Conservation (phyloP, 306 rosid genomes). For the Myrica gale region DNA sequence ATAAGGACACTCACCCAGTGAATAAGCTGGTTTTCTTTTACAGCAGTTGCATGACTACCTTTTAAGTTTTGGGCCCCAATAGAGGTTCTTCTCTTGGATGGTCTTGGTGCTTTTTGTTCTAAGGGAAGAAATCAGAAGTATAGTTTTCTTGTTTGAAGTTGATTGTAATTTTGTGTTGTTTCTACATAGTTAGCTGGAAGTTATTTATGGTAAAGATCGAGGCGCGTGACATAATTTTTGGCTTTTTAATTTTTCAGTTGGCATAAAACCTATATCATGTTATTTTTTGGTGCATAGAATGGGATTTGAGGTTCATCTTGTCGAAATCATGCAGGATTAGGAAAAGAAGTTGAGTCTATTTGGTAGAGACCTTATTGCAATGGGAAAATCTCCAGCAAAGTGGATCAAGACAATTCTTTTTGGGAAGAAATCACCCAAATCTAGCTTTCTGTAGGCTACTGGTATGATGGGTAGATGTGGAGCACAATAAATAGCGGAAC, state of each 20-base stretch:
- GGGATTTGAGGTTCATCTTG: background rate
- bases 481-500: background rate
- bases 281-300: background rate
- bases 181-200: background rate
- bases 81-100: background rate
- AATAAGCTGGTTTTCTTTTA: background rate
- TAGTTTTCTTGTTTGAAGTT: background rate
- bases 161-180: background rate
- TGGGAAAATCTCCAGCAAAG: conserved; percentile 90
- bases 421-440: conserved; percentile 78
- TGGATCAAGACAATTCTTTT: conserved; percentile 76
- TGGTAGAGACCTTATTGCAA: conserved; percentile 24
- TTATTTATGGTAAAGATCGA: background rate
- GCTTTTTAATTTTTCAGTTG: background rate
- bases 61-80: background rate
- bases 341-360: background rate
- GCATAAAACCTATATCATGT: background rate
- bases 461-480: background rate
- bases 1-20: background rate
- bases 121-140: background rate
- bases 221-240: background rate
- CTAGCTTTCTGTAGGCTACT: conserved; percentile 29
- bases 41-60: background rate
- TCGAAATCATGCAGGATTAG: conserved; percentile 1
- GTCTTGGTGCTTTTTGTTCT: background rate